phyloP scores from a whole-genome alignment of 176 grass and related monocot species.

The Secale cereale region DNA sequence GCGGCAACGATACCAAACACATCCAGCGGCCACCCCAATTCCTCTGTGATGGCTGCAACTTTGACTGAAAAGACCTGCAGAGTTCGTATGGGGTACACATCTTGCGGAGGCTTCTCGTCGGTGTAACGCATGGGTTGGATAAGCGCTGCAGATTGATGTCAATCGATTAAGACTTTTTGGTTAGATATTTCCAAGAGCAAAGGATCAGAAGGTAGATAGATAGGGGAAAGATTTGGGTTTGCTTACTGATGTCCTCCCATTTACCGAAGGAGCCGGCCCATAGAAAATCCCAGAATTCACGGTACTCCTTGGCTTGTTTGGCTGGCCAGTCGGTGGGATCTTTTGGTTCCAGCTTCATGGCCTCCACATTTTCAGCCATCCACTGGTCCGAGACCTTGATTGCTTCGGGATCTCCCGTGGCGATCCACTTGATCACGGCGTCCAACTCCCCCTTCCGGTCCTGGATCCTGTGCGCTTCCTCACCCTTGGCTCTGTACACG shows the following conservation, averaged over 20 bases:
- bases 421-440: neutral
- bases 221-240: neutral
- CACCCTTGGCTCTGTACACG: neutral
- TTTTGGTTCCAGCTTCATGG: neutral
- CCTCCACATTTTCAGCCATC: neutral
- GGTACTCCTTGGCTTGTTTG: neutral
- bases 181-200: no score
- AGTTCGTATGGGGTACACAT: neutral
- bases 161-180: neutral
- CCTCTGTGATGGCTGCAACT: neutral
- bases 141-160: neutral
- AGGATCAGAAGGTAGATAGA: no score
- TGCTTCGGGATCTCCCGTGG: neutral
- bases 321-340: neutral
- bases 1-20: conserved; percentile 8
- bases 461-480: neutral
- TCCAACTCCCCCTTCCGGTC: neutral
- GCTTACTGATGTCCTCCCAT: neutral
- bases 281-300: neutral
- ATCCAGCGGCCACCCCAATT: neutral
- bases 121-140: neutral
- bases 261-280: neutral
- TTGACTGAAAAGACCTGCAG: neutral
- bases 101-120: neutral
- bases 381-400: neutral